Evolutionary conservation across 2,329 filamentous ascomycete genomes (phyloP), one percentile per base, ranked within the genome.

Genomic region (Decorospora gaudefroyi): DNA sequence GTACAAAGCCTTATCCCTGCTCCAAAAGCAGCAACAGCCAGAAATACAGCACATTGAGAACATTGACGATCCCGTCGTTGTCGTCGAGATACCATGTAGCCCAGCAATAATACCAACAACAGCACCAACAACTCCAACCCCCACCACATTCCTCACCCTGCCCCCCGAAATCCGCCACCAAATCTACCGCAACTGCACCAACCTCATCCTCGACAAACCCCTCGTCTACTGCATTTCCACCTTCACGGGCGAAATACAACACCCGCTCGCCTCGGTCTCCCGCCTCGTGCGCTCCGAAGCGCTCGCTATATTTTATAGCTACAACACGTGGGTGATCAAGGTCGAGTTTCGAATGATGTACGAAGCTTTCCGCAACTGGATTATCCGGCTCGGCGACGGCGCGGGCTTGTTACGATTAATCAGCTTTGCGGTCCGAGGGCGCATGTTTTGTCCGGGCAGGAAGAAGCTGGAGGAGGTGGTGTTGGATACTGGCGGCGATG

Each of bases 211-310:
- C 36, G 56, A 60, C 9, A 61, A 66, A 18, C 68, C 69, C 9
- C 67, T 71, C 29, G 66, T 69, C 44, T 71, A 71, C 74, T 71
- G 69, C 57, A 66, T 70, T 39, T 67, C 65, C 29, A 69, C 67
- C 30, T 69, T 68, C 27, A 57, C 61, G 22, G 59, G 64, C 53
- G 59, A 64, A 29, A 67, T 67, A 46, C 67, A 70, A 41, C 69
- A 71, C 45, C 62, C 67, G 5, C 64, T 71, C 25, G 67, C 67
- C 34, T 59, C 62, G 19, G 66, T 71, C 35, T 66, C 59, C 17
- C 62, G 59, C 4, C 64, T 64, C 12, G 57, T 71, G 29, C 68
- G 69, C 35, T 49, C 59, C 33, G 69, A 71, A 53, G 61, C 65
- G 12, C 67, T 70, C 25, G 64, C 67, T 41, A 66, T 71, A 25